Conservation (phyloP, 441 rosid genomes). For the Metrosideros polymorpha region DNA sequence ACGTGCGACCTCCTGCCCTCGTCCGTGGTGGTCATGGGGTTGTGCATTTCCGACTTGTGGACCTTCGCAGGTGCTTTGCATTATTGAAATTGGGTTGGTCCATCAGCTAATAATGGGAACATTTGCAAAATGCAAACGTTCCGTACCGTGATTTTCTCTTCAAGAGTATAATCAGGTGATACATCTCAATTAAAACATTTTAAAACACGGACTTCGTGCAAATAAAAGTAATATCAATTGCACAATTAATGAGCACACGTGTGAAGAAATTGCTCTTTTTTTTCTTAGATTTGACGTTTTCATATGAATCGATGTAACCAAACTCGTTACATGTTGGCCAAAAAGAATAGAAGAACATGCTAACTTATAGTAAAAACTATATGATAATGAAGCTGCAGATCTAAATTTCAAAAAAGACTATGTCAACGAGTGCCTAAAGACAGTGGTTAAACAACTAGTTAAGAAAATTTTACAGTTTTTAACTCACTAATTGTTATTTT, state of each 20-base stretch:
- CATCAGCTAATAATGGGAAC: not conserved
- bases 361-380: not conserved
- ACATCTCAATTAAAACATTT: not conserved
- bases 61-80: not conserved
- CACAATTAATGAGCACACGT: not conserved
- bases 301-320: rapidly evolving
- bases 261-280: not conserved
- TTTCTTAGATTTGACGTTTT: not conserved
- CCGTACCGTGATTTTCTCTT: not conserved
- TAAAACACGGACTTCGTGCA: not conserved
- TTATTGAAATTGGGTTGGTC: not conserved
- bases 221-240: not conserved
- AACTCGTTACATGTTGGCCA: rapidly evolving
- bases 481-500: not conserved
- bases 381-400: not conserved
- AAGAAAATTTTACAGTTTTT: not conserved
- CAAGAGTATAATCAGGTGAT: not conserved
- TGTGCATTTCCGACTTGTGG: not conserved
- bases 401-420: not conserved
- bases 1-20: not conserved
- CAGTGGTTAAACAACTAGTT: no score
- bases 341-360: not conserved
- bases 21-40: no score
- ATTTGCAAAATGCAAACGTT: not conserved
- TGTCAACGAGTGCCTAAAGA: no score